Evolutionary conservation across 163 green algal species (phyloP).

Genomic region (Chloromonas sp.): DNA sequence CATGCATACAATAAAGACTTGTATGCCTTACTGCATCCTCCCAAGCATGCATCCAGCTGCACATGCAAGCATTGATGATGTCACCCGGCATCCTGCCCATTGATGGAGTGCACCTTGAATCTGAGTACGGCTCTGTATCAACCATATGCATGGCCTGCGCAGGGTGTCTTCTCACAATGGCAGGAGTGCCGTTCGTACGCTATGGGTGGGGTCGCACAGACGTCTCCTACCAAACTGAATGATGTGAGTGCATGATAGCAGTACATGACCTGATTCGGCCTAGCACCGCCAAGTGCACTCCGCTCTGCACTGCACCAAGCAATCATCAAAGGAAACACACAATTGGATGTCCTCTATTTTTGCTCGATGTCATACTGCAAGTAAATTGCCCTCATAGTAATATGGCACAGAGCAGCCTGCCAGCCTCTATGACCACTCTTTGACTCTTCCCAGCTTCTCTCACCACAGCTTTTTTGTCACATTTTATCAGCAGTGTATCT

Average conservation of each 20-base stretch:
- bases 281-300: neutral
- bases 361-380: no score
- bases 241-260: neutral
- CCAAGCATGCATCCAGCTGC: neutral
- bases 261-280: neutral
- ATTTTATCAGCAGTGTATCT: no score
- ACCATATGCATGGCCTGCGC: neutral
- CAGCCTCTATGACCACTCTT: no score
- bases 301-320: neutral
- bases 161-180: neutral
- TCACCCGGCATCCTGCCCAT: neutral
- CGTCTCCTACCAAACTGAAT: neutral
- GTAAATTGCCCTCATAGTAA: no score
- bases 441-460: no score
- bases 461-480: no score
- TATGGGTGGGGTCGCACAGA: neutral
- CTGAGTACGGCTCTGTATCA: neutral
- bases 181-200: no score
- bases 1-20: neutral
- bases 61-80: neutral
- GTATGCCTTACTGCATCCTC: neutral
- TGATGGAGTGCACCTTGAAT: neutral
- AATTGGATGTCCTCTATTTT: neutral
- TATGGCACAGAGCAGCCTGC: no score
- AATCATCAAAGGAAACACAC: neutral